A percentile compares a stretch with the other conserved stretches of the same genome.
Conservation (phyloP, 2,329 filamentous ascomycete species). For the Neopestalotiopsis sp. region DNA sequence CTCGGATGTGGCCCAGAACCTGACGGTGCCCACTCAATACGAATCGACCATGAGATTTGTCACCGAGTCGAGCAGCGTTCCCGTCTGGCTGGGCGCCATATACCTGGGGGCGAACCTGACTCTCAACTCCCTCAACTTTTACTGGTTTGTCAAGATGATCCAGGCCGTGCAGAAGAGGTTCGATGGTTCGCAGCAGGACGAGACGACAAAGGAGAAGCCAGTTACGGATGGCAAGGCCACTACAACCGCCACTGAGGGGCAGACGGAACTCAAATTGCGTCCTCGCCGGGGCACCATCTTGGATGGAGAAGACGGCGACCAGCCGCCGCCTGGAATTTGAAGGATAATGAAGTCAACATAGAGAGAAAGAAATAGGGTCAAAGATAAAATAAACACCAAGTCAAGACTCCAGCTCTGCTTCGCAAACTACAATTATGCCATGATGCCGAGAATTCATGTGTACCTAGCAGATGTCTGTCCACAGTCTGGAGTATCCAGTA, state of each 20-base stretch:
- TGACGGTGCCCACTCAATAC: slow-evolving; percentile 40
- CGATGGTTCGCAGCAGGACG: slow-evolving; percentile 47
- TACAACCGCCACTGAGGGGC: slow-evolving; percentile 36
- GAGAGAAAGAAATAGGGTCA: neutral
- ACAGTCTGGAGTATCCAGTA: neutral
- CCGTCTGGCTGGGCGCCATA: slow-evolving; percentile 69
- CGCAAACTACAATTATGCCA: neutral
- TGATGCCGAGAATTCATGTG: neutral
- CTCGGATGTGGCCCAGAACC: slow-evolving; percentile 35
- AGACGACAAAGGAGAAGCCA: slow-evolving; percentile 32
- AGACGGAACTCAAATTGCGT: slow-evolving; percentile 26
- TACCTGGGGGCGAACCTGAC: slow-evolving; percentile 75
- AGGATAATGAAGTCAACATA: neutral
- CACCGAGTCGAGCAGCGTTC: slow-evolving; percentile 56
- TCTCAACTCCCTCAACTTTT: slow-evolving; percentile 79
- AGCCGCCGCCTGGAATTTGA: slow-evolving; percentile 35
- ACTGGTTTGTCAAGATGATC: slow-evolving; percentile 90
- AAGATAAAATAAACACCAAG: neutral
- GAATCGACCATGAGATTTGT: slow-evolving; percentile 57
- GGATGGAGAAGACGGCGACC: slow-evolving; percentile 37
- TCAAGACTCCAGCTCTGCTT: neutral
- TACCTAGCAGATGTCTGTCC: neutral
- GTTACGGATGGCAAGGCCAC: slow-evolving; percentile 25
- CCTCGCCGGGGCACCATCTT: slow-evolving; percentile 33
- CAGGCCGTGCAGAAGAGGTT: slow-evolving; percentile 79